phyloP scores from a whole-genome alignment of 495 filamentous ascomycete species.

The Penicillium desertorum region DNA sequence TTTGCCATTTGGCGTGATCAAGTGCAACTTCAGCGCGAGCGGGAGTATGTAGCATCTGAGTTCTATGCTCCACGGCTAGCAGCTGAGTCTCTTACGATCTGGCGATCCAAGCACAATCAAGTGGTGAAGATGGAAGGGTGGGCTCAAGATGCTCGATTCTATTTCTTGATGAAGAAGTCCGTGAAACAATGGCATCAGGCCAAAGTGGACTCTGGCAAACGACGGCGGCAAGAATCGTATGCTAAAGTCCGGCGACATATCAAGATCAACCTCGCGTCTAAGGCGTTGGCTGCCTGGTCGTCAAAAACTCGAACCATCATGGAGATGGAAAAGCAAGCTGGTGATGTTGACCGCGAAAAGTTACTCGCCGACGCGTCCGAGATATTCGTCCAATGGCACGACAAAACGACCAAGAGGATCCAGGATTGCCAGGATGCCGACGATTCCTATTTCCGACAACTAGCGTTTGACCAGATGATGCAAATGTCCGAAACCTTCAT shows the following conservation, averaged over 20 bases:
- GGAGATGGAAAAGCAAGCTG: slow-evolving; percentile 48
- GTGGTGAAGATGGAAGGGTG: slow-evolving; percentile 50
- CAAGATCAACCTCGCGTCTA: slow-evolving; percentile 58
- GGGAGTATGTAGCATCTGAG: slow-evolving; percentile 52
- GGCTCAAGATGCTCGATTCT: slow-evolving; percentile 58
- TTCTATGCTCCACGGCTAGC: slow-evolving; percentile 53
- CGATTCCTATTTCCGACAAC: slow-evolving; percentile 40
- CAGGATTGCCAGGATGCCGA: slow-evolving; percentile 46
- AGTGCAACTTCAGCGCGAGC: slow-evolving; percentile 42
- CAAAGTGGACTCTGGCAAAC: slow-evolving; percentile 48
- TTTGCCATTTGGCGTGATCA: slow-evolving; percentile 47
- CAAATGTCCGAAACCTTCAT: slow-evolving; percentile 47
- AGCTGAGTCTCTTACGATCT: slow-evolving; percentile 49
- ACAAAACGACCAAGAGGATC: slow-evolving; percentile 35
- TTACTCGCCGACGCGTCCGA: slow-evolving; percentile 38
- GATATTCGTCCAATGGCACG: slow-evolving; percentile 47
- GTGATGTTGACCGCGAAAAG: slow-evolving; percentile 39
- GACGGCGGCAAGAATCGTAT: slow-evolving; percentile 61
- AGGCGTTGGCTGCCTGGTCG: slow-evolving; percentile 48
- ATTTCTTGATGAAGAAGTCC: slow-evolving; percentile 54
- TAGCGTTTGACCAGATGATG: slow-evolving; percentile 47
- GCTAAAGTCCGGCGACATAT: slow-evolving; percentile 52
- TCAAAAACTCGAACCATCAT: slow-evolving; percentile 37
- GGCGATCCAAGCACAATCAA: slow-evolving; percentile 47
- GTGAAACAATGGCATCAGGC: slow-evolving; percentile 57